Base-by-base conservation (phyloP, 164 flowering plant species). In the Aristolochia californica region DNA sequence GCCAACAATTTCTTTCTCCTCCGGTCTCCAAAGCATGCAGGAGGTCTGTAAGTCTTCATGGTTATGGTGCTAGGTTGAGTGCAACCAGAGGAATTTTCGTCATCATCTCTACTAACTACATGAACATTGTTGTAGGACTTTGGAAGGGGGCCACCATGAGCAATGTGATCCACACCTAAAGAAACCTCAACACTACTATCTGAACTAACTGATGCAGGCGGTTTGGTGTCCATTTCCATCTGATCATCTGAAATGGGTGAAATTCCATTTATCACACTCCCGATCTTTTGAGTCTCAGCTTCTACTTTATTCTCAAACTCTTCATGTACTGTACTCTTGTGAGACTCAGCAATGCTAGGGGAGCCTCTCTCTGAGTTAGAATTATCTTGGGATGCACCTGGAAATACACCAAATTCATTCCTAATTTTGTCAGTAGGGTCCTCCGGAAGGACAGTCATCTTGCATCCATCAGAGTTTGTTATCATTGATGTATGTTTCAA, bases 61-160 rank as follows among this genome's bases (percentile, higher is more conserved):
- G 58, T 73, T 62, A 63, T 56, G 67, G 74, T 70, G 69, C 80
- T 76, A 60, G 78, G 84, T 62, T 75, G 80, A 62, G 75, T 82
- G 73, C 88, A 83, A 77, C 81, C 82, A 53, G 80, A 84, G 72
- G 80, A 82, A 63, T 83, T 93, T 77, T 89, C 96, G 77, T 93
- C 97, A 87, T 83, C 91, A 83, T 93, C 97, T 83, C 78, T 81
- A 81, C 59, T 73, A 73, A 60, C 80, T 80, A 84, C 51, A 57
- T 84, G 82, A 75, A 77, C 79, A 80, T 70, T 66, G 69, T 74
- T 79, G 68, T 61, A 60, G 60, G 48, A 43, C 10, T 49, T 62
- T 48, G 81, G 75, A 62, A 66, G 69, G 55, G 79, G 58, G 66
- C 66, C 69, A 67, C 64, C 68, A 63, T 56, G 51, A 59, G 77